phyloP scores from a whole-genome alignment of 2,329 filamentous ascomycete genomes.

The Diaporthe vexans region DNA sequence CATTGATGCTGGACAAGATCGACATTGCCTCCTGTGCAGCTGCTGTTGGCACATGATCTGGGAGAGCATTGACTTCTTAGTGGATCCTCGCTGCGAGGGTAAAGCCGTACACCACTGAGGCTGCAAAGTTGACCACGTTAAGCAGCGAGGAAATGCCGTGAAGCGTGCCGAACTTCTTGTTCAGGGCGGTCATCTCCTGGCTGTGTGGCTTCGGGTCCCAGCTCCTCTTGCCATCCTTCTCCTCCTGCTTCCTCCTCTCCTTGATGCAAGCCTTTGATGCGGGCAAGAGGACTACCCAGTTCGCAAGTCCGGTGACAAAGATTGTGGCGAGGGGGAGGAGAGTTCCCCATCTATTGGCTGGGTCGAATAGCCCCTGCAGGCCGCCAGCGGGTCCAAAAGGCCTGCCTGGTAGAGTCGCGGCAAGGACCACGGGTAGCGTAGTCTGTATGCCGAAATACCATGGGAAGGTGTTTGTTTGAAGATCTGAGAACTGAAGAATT shows the following conservation, averaged over 20 bases:
- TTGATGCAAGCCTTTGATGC: slow-evolving; percentile 81
- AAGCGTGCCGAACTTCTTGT: slow-evolving; percentile 82
- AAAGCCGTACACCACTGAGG: slow-evolving; percentile 83
- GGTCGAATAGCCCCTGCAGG: slow-evolving; percentile 69
- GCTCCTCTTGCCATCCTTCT: slow-evolving; percentile 89
- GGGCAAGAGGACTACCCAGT: slow-evolving; percentile 80
- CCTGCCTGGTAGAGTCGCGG: slow-evolving; percentile 82
- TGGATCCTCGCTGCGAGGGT: slow-evolving; percentile 75
- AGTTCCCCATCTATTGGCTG: slow-evolving; percentile 73
- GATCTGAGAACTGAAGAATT: slow-evolving; percentile 82
- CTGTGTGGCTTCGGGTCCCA: slow-evolving; percentile 85
- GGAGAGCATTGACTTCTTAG: slow-evolving; percentile 47
- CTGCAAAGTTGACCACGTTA: slow-evolving; percentile 79
- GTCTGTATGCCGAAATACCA: slow-evolving; percentile 92
- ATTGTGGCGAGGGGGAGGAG: slow-evolving; percentile 78
- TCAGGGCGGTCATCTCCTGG: slow-evolving; percentile 84
- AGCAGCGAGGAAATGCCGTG: slow-evolving; percentile 87
- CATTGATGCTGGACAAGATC: not conserved
- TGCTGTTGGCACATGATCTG: not conserved
- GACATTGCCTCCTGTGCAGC: not conserved
- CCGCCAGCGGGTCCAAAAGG: slow-evolving; percentile 62
- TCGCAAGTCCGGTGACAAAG: slow-evolving; percentile 78
- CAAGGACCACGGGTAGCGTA: slow-evolving; percentile 77
- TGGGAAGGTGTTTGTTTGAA: slow-evolving; percentile 87
- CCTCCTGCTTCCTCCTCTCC: slow-evolving; percentile 85